Percentiles rank a stretch among this genome's conserved stretches.
phyloP scores from a whole-genome alignment of 331 rosid species.

The Rhamnella rubrinervis region DNA sequence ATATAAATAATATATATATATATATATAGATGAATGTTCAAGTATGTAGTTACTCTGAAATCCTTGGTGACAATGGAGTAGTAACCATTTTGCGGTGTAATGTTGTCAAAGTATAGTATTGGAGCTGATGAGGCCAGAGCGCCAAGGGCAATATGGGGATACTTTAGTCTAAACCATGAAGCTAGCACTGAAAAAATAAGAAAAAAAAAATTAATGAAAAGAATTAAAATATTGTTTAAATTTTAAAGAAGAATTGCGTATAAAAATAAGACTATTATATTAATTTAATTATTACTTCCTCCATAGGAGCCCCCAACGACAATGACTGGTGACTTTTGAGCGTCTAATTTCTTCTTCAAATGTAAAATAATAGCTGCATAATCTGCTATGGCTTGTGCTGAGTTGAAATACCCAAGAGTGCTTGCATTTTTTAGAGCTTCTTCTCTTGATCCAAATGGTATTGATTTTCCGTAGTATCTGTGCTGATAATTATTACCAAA shows the following conservation, averaged over 20 bases:
- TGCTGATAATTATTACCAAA: slow-evolving; percentile 36
- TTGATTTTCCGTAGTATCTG: slow-evolving; percentile 68
- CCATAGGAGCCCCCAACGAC: slow-evolving; percentile 85
- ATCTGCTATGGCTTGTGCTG: slow-evolving; percentile 76
- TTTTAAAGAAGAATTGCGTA: too few relatives aligned
- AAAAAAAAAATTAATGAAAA: too few relatives aligned
- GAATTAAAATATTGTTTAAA: neutral
- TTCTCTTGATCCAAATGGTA: slow-evolving; percentile 71
- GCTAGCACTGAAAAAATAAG: slow-evolving; percentile 50
- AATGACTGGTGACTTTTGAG: slow-evolving; percentile 59
- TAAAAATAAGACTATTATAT: slow-evolving; percentile 26
- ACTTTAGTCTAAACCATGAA: slow-evolving; percentile 65
- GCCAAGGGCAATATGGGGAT: slow-evolving; percentile 64
- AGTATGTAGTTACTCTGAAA: slow-evolving; percentile 37
- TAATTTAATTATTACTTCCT: slow-evolving; percentile 47
- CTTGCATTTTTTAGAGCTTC: slow-evolving; percentile 61
- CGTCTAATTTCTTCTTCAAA: slow-evolving; percentile 39
- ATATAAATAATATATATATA: neutral
- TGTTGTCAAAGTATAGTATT: slow-evolving; percentile 52
- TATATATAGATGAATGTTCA: neutral
- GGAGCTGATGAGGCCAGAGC: slow-evolving; percentile 81
- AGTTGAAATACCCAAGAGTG: slow-evolving; percentile 72
- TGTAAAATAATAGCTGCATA: slow-evolving; percentile 63
- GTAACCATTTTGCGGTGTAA: slow-evolving; percentile 53
- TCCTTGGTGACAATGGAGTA: slow-evolving; percentile 42